Evolutionary conservation across 225 moss, liverwort and hornwort species (phyloP), one percentile per base, ranked within the genome.

Genomic region (Climacium dendroides): DNA sequence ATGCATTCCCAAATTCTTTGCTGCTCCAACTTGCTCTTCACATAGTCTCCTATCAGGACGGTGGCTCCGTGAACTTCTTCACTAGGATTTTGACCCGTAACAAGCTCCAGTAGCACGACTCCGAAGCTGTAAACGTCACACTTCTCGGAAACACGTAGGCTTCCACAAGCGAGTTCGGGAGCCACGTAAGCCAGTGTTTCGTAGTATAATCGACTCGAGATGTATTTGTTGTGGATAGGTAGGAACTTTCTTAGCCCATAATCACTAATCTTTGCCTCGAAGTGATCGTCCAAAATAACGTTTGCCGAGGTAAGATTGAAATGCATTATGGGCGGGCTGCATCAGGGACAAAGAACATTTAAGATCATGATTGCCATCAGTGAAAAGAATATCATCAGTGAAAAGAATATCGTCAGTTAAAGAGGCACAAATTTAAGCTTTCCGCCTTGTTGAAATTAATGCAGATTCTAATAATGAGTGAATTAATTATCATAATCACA

Each of bases 61-160:
- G 90, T 94, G 80, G 76, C 89, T 83, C 93, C 94, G 45, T 93
- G 89, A 64, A 89, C 89, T 63, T 80, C 90, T 87, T 94, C 94
- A 48, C 91, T 92, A 19, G 95, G 94, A 75, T 93, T 91, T 84
- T 92, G 91, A 57, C 97, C 96, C 9, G 96, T 95, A 55, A 93
- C 92, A 63, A 97, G 91, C 86, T 96, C 96, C 70, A 97, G 84
- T 15, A 97, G 93, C 80, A 96, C 93, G 54, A 96, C 95, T 76
- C 97, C 97, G 83, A 93, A 96, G 89, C 97, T 97, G 90, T 95
- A 96, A 82, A 97, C 95, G 89, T 96, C 95, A 86, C 96, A 96
- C 89, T 96, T 96, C 52, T 94, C 95, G 73, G 92, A 95, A 71
- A 96, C 90, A 37, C 93, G 92, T 24, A 96, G 54, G 83, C 95